These are phyloP conservation scores for Stachybotrys elegans DNA, from an alignment of 2,329 filamentous ascomycete species.

Conservation along the genomic window DNA sequence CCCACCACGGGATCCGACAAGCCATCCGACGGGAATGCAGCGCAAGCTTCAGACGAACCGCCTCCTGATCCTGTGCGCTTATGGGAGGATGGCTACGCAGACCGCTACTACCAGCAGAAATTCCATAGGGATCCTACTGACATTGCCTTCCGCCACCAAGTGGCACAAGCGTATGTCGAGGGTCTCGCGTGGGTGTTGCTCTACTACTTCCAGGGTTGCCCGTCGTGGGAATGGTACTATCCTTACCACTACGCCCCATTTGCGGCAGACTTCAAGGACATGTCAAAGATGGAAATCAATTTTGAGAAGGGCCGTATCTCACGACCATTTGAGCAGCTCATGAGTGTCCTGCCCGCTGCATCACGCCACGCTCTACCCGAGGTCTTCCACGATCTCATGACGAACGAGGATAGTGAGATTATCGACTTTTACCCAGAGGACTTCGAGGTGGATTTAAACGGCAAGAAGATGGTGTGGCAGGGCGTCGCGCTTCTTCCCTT, in stretches of 20 bases:
- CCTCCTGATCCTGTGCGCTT: constrained; percentile 78
- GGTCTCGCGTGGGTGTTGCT: constrained; percentile 91
- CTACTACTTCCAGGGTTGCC: constrained; percentile 97
- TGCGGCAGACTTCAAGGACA: constrained; percentile 84
- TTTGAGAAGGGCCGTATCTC: constrained; percentile 86
- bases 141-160: constrained; percentile 79
- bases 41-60: constrained; percentile 52
- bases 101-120: constrained; percentile 96
- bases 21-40: constrained; percentile 38
- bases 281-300: constrained; percentile 70
- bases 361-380: constrained; percentile 88
- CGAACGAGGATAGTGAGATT: constrained; percentile 79
- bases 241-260: constrained; percentile 98
- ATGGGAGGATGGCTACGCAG: constrained; percentile 93
- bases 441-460: constrained; percentile 89
- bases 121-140: constrained; percentile 81
- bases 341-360: constrained; percentile 93
- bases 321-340: constrained; percentile 91
- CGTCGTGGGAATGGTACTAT: constrained; percentile 99
- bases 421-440: constrained; percentile 97
- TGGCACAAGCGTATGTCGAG: constrained; percentile 88
- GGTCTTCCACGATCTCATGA: constrained; percentile 88
- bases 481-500: constrained; percentile 91
- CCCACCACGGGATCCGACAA: constrained; percentile 41
- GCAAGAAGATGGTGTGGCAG: constrained; percentile 98